A percentile compares a stretch with the other conserved stretches of the same genome.
Evolutionary conservation across 495 filamentous ascomycete genomes (phyloP).

Genomic region (Podospora pseudopauciseta): DNA sequence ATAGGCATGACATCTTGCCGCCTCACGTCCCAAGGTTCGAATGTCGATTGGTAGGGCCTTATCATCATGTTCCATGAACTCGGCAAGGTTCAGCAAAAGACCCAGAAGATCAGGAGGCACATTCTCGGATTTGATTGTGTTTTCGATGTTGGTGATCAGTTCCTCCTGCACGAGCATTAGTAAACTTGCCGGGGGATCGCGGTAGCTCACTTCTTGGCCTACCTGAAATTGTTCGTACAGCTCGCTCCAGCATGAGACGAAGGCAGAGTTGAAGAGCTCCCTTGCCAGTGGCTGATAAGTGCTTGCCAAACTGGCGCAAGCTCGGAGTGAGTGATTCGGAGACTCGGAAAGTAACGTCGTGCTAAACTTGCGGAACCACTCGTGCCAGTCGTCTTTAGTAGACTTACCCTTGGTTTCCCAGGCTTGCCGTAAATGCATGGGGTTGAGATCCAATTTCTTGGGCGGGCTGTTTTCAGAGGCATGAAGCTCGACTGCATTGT

Average conservation of each 20-base stretch:
- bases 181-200: too few relatives aligned
- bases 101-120: constrained; percentile 95
- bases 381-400: constrained; percentile 96
- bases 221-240: constrained; percentile 81
- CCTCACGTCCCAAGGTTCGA: constrained; percentile 83
- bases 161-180: constrained; percentile 61
- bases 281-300: constrained; percentile 88
- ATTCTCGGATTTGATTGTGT: constrained; percentile 83
- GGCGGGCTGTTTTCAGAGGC: constrained; percentile 72
- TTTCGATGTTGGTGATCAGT: constrained; percentile 90
- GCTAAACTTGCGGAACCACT: constrained; percentile 96
- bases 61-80: constrained; percentile 99
- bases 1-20: constrained; percentile 92
- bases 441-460: constrained; percentile 94
- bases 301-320: constrained; percentile 85
- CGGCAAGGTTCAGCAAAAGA: constrained; percentile 89
- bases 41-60: constrained; percentile 98
- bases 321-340: constrained; percentile 87
- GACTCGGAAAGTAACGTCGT: constrained; percentile 94
- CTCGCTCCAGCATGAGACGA: constrained; percentile 98
- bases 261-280: constrained; percentile 95
- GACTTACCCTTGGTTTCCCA: constrained; percentile 97
- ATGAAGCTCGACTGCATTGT: constrained; percentile 69
- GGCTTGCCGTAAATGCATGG: constrained; percentile 92
- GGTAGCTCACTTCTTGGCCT: not conserved